These are phyloP conservation scores for Dactylis glomerata DNA, from an alignment of 176 grass and related monocot species.

Conservation along the genomic window DNA sequence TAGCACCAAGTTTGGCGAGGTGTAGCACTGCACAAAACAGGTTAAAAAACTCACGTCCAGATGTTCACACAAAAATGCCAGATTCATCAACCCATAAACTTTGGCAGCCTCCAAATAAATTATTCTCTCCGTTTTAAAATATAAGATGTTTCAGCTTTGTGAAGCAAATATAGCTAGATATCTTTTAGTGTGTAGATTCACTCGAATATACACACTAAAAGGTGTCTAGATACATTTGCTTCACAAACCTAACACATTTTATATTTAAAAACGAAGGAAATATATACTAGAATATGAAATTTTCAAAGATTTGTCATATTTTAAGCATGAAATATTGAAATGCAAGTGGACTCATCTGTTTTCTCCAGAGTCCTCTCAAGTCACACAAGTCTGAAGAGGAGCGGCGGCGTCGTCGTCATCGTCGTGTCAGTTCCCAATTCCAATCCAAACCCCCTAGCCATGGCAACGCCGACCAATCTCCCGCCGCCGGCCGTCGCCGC, in stretches of 20 bases:
- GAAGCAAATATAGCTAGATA: too few relatives aligned
- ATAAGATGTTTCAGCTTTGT: too few relatives aligned
- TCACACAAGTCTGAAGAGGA: not conserved
- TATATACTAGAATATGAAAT: not conserved
- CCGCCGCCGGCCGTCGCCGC: not conserved
- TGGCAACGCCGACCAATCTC: slow-evolving; percentile 18
- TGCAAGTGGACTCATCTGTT: not conserved
- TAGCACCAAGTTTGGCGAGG: too few relatives aligned
- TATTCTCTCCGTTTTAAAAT: too few relatives aligned
- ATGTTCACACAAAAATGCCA: not conserved
- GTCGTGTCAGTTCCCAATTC: not conserved
- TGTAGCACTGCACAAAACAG: too few relatives aligned
- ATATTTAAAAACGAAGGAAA: too few relatives aligned
- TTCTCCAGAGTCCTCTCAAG: not conserved
- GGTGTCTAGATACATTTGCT: too few relatives aligned
- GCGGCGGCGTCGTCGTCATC: not conserved
- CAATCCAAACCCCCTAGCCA: slow-evolving; percentile 12
- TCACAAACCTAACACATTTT: too few relatives aligned
- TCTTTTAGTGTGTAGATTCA: too few relatives aligned
- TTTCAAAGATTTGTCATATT: not conserved
- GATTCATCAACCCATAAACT: too few relatives aligned
- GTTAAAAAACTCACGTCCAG: not conserved
- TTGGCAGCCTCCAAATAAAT: too few relatives aligned
- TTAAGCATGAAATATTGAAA: not conserved
- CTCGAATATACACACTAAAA: too few relatives aligned